phyloP scores from a whole-genome alignment of 345 rosid genomes.

The Pistacia integerrima region DNA sequence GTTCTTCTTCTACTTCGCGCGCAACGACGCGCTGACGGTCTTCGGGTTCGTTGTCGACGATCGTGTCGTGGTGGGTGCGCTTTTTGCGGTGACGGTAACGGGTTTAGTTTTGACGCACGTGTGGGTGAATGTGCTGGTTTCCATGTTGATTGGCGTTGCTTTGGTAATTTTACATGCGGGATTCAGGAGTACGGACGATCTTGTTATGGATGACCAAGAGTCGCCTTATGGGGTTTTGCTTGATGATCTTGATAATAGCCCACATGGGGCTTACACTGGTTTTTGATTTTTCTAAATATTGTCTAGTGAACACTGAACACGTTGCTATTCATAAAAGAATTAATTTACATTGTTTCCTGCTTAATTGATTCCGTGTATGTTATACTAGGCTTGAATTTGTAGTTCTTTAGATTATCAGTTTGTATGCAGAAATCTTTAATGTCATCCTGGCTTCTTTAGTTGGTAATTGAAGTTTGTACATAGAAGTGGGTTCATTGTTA shows the following conservation, averaged over 20 bases:
- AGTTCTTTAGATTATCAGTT: not conserved
- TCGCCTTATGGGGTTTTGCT: conserved; percentile 64
- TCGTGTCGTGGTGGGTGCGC: conserved; percentile 38
- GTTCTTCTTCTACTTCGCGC: conserved; percentile 69
- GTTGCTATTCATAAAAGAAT: not conserved
- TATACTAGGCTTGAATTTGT: not conserved
- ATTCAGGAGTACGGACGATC: conserved; percentile 66
- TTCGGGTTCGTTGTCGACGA: conserved; percentile 47
- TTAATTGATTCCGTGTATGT: not conserved
- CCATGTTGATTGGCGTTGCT: conserved; percentile 33
- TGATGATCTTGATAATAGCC: conserved; percentile 39
- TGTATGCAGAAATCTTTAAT: not conserved
- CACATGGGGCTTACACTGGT: conserved; percentile 43
- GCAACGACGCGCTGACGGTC: conserved; percentile 52
- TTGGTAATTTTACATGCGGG: conserved; percentile 53
- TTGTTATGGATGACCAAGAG: conserved; percentile 60
- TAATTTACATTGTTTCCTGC: not conserved
- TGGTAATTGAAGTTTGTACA: too few species aligned
- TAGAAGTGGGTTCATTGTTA: too few species aligned
- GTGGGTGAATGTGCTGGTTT: conserved; percentile 48
- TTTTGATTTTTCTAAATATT: conserved; percentile 29
- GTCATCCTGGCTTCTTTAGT: not conserved
- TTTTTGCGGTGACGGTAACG: conserved; percentile 38
- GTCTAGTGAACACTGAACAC: not conserved
- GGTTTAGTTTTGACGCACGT: conserved; percentile 48